phyloP scores from a whole-genome alignment of 371 early-diverging fungal genomes.

The Haplosporangium sp. region DNA sequence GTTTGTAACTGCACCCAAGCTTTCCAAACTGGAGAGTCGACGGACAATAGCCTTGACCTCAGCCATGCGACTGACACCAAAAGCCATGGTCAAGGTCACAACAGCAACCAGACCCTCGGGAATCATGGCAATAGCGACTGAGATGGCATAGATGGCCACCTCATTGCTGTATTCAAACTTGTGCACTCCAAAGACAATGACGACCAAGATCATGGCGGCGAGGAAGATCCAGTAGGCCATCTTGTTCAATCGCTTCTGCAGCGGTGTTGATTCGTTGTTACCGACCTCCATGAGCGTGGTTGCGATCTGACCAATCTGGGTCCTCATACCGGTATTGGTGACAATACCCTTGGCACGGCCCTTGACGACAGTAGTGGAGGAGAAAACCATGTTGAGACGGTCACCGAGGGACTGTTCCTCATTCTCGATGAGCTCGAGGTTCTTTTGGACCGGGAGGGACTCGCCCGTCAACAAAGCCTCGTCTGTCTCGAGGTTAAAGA shows the following conservation, averaged over 20 bases:
- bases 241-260: slow-evolving; percentile 78
- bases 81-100: slow-evolving; percentile 91
- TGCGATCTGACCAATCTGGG: slow-evolving; percentile 94
- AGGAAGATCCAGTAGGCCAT: slow-evolving; percentile 80
- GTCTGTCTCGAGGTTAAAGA: slow-evolving; percentile 85
- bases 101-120: slow-evolving; percentile 98
- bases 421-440: slow-evolving; percentile 56
- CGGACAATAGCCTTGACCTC: slow-evolving; percentile 88
- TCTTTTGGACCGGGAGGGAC: slow-evolving; percentile 77
- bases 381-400: slow-evolving; percentile 66
- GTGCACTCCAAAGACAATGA: slow-evolving; percentile 77
- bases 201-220: slow-evolving; percentile 74
- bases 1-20: slow-evolving; percentile 89
- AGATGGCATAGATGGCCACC: slow-evolving; percentile 80
- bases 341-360: slow-evolving; percentile 73
- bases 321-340: slow-evolving; percentile 83
- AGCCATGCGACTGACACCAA: slow-evolving; percentile 93
- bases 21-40: slow-evolving; percentile 90
- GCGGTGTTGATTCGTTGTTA: slow-evolving; percentile 72
- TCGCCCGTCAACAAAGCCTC: slow-evolving; percentile 93
- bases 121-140: slow-evolving; percentile 92
- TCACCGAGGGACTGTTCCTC: slow-evolving; percentile 68
- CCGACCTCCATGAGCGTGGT: slow-evolving; percentile 81
- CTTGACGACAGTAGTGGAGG: slow-evolving; percentile 70
- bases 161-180: slow-evolving; percentile 66